Base-by-base conservation (phyloP, 495 filamentous ascomycete genomes). In the Trichocladium uniseriatum region DNA sequence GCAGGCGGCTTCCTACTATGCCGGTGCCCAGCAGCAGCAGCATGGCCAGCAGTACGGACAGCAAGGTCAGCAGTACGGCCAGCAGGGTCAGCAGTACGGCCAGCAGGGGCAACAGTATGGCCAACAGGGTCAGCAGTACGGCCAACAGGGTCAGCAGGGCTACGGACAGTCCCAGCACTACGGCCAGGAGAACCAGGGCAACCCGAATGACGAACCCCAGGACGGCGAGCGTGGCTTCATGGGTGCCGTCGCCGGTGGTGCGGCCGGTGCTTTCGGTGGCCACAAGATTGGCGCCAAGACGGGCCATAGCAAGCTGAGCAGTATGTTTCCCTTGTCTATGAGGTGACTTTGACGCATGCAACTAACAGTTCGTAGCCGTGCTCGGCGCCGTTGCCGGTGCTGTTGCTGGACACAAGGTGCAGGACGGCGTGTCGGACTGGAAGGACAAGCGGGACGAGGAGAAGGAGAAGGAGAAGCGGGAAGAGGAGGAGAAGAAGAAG, bases 401-500 rank as follows among this genome's bases (percentile, higher is more conserved):
- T 21, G 38, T 69, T 19, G 66, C 64, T 1, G 66, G 66, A 0
- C 62, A 65, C 47, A 69, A 69, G 39, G 37, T 67, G 31, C 56
- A 69, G 51, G 66, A 69, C 54, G 65, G 55, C 29, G 57, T 62
- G 13, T 53, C 55, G 2, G 62, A 65, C 37, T 64, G 64, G 59
- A 65, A 65, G 42, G 61, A 69, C 51, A 65, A 62, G 52, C 60
- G 57, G 14, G 55, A 68, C 39, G 63, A 68, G 34, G 53, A 65
- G 47, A 64, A 57, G 55, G 34, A 57, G 39, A 29, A 43, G 58
- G 45, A 59, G 38, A 38, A 51, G 18, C 38, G 49, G 16, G 43
- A 53, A n/a, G 47, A 51, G 35, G 51, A 50, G 29, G 36, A 39
- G 48, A 32, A 34, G 55, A 43, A 54, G 21, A 27, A 41, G 6